Percentiles rank a stretch among this genome's conserved stretches.
These are phyloP conservation scores for Trichophyton benhamiae DNA, from an alignment of 2,329 filamentous ascomycete genomes.

Conservation along the genomic window DNA sequence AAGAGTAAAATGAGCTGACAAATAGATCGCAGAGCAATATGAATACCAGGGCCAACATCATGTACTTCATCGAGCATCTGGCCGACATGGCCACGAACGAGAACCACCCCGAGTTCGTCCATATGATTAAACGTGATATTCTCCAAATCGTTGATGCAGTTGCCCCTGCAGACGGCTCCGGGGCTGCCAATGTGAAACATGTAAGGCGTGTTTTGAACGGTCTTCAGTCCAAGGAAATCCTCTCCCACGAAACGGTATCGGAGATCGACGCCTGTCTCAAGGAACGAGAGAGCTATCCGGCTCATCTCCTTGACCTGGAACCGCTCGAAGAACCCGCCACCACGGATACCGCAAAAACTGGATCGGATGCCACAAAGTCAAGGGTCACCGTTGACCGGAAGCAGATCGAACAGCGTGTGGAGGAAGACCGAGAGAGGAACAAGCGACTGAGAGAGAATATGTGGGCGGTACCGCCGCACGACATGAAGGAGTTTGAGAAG, in stretches of 20 bases:
- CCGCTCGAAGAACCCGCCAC: constrained; percentile 18
- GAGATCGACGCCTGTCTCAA: constrained; percentile 77
- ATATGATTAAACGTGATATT: constrained; percentile 92
- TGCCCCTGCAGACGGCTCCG: constrained; percentile 71
- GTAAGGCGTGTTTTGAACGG: constrained; percentile 67
- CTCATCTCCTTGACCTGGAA: constrained; percentile 43
- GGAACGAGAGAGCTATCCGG: constrained; percentile 56
- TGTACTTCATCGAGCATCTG: constrained; percentile 96
- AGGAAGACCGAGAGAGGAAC: constrained; percentile 90
- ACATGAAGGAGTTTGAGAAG: constrained; percentile 61
- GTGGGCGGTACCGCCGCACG: constrained; percentile 65
- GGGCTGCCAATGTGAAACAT: constrained; percentile 87
- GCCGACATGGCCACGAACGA: constrained; percentile 73
- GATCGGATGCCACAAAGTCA: constrained; percentile 20
- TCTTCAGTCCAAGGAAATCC: constrained; percentile 57
- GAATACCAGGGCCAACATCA: constrained; percentile 96
- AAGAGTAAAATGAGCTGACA: not conserved
- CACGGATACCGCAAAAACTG: constrained; percentile 16
- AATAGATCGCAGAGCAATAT: constrained; percentile 58
- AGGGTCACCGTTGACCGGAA: constrained; percentile 58
- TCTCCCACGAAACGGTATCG: constrained; percentile 59
- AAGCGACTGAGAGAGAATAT: constrained; percentile 85
- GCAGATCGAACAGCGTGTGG: constrained; percentile 89
- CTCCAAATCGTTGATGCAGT: constrained; percentile 84
- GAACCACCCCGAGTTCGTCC: constrained; percentile 66